Conservation (phyloP, 805 yeast genomes). For the Wickerhamomyces rabaulensis region DNA sequence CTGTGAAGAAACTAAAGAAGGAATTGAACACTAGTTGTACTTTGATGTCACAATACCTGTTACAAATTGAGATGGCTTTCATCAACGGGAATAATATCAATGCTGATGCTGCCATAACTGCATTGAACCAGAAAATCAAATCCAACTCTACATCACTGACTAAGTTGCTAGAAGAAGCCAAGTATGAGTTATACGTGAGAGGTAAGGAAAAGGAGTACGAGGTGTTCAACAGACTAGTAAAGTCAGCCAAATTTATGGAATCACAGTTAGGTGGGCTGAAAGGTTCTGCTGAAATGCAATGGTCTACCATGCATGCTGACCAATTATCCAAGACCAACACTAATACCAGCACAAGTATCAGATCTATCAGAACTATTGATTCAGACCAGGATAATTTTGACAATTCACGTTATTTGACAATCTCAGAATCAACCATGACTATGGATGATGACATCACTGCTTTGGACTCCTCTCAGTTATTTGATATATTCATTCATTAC, state of each 20-base stretch:
- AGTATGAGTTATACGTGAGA: constrained; percentile 47
- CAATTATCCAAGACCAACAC: not conserved
- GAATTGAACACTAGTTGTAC: constrained; percentile 47
- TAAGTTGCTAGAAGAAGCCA: constrained; percentile 48
- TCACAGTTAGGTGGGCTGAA: constrained; percentile 62
- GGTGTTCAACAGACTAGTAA: constrained; percentile 40
- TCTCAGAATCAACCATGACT: constrained; percentile 8
- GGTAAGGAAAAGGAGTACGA: constrained; percentile 55
- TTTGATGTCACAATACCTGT: constrained; percentile 44
- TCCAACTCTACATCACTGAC: constrained; percentile 34
- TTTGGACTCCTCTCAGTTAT: constrained; percentile 36
- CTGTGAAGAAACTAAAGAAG: constrained; percentile 39
- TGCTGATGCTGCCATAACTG: constrained; percentile 29
- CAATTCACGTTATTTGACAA: not conserved
- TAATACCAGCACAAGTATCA: not conserved
- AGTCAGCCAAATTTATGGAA: constrained; percentile 44
- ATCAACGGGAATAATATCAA: constrained; percentile 37
- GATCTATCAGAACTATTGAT: constrained; percentile 5
- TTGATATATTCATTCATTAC: constrained; percentile 60
- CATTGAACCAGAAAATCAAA: constrained; percentile 34
- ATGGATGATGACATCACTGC: constrained; percentile 15
- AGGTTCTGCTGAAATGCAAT: constrained; percentile 64
- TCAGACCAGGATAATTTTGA: not conserved
- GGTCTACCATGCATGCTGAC: constrained; percentile 41
- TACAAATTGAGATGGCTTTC: constrained; percentile 43